Percentiles rank a stretch among this genome's conserved stretches.
Conservation (phyloP, 768 basidiomycete species). For the Kwoniella sp. region DNA sequence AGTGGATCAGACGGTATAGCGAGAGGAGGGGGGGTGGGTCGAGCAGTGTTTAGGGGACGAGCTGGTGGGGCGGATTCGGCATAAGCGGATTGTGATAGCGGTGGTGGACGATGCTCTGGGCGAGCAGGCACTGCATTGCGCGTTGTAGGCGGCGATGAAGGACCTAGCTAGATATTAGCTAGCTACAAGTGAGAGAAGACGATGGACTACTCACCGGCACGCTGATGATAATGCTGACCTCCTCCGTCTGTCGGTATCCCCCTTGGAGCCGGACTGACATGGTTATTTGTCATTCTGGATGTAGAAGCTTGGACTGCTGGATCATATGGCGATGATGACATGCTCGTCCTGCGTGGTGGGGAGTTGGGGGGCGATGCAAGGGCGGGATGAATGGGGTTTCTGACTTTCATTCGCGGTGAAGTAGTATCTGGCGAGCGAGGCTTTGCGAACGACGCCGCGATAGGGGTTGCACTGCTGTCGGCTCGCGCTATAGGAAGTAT, state of each 20-base stretch:
- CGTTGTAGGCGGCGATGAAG: background rate
- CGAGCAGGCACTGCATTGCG: background rate
- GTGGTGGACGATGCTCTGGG: background rate
- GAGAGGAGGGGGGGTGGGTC: slow-evolving; percentile 6
- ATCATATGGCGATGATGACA: slow-evolving; percentile 18
- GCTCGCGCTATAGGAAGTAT: background rate
- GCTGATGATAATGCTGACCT: background rate
- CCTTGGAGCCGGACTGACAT: background rate
- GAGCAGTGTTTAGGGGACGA: background rate
- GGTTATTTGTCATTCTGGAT: background rate
- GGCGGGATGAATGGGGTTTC: slow-evolving; percentile 34
- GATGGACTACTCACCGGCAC: background rate
- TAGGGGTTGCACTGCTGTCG: background rate
- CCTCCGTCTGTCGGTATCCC: background rate
- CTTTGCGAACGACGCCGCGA: slow-evolving; percentile 9
- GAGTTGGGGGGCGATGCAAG: slow-evolving; percentile 37
- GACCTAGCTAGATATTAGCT: background rate
- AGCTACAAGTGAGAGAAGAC: background rate
- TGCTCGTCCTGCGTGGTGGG: slow-evolving; percentile 7
- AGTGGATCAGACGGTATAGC: background rate
- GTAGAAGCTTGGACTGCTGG: background rate
- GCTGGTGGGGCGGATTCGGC: background rate
- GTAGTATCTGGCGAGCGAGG: background rate
- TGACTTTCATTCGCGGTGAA: background rate
- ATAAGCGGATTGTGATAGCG: background rate